Evolutionary conservation across 805 yeast genomes (phyloP).

Genomic region (Cyberlindnera maclurae): DNA sequence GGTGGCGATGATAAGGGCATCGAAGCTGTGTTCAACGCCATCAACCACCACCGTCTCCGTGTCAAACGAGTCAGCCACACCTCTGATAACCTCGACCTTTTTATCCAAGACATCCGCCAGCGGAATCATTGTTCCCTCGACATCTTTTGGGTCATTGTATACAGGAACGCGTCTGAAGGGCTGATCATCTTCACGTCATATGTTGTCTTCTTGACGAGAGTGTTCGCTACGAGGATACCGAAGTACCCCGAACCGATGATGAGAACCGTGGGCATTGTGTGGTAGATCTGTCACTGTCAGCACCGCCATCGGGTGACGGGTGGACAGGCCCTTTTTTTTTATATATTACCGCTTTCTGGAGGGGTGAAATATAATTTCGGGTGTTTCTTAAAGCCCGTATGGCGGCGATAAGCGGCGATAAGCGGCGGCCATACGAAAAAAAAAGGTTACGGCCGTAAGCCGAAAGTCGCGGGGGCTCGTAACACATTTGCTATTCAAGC

Average conservation of each 20-base stretch:
- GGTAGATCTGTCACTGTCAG: too few species aligned
- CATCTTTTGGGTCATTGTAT: slow-evolving; percentile 6
- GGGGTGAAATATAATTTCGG: too few species aligned
- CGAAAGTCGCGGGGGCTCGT: too few species aligned
- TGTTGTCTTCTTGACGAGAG: slow-evolving; percentile 6
- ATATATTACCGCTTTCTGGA: too few species aligned
- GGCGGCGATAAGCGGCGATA: too few species aligned
- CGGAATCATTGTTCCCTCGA: slow-evolving; percentile 13
- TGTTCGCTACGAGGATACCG: slow-evolving; percentile 18
- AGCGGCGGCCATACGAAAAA: too few species aligned
- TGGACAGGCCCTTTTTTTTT: too few species aligned
- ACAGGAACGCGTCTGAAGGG: slow-evolving; percentile 16
- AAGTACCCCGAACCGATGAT: slow-evolving; percentile 21
- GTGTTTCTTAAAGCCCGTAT: too few species aligned
- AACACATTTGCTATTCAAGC: too few species aligned
- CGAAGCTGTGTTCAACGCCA: slow-evolving; percentile 14
- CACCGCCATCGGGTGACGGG: too few species aligned
- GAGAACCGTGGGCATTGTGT: slow-evolving; percentile 11
- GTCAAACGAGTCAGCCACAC: slow-evolving; percentile 17
- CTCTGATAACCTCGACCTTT: slow-evolving; percentile 18
- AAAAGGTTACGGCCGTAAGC: too few species aligned
- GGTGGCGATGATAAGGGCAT: slow-evolving; percentile 25
- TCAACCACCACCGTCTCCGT: slow-evolving; percentile 11
- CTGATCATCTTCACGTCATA: slow-evolving; percentile 7
- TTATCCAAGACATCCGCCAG: slow-evolving; percentile 16